Evolutionary conservation across 169 alveolate species (phyloP).

Genomic region (Amoebophrya sp.): DNA sequence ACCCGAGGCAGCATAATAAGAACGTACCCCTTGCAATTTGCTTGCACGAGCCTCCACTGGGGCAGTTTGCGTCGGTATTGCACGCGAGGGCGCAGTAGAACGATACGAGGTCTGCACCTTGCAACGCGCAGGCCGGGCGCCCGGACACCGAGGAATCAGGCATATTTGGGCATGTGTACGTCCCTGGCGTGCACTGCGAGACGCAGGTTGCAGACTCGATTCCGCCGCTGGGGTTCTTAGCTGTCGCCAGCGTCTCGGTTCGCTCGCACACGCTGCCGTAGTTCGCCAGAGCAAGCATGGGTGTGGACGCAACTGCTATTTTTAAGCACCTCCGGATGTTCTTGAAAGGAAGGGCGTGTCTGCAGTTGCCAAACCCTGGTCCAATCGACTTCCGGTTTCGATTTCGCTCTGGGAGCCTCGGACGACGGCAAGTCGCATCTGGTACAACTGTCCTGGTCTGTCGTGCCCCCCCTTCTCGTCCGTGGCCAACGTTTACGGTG

Average conservation of each 20-base stretch:
- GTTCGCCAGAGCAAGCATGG: no score
- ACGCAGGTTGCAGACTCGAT: neutral
- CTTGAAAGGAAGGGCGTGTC: no score
- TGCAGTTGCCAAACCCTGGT: no score
- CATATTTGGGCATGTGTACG: neutral
- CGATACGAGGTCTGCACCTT: neutral
- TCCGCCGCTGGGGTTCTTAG: neutral
- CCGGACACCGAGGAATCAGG: neutral
- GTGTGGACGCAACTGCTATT: no score
- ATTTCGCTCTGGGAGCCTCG: no score
- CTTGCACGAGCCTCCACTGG: neutral
- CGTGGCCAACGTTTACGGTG: no score
- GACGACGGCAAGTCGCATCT: no score
- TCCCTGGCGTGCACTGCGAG: neutral
- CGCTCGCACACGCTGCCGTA: neutral
- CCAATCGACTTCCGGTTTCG: no score
- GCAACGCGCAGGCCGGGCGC: neutral
- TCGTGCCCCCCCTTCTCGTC: no score
- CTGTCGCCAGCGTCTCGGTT: neutral
- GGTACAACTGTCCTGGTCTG: no score
- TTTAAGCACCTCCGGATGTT: no score
- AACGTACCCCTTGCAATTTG: neutral
- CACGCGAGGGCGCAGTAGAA: neutral
- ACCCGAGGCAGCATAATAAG: no score
- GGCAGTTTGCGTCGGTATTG: neutral